Base-by-base conservation (phyloP, 768 basidiomycete species). In the Coprinopsis cinerea region DNA sequence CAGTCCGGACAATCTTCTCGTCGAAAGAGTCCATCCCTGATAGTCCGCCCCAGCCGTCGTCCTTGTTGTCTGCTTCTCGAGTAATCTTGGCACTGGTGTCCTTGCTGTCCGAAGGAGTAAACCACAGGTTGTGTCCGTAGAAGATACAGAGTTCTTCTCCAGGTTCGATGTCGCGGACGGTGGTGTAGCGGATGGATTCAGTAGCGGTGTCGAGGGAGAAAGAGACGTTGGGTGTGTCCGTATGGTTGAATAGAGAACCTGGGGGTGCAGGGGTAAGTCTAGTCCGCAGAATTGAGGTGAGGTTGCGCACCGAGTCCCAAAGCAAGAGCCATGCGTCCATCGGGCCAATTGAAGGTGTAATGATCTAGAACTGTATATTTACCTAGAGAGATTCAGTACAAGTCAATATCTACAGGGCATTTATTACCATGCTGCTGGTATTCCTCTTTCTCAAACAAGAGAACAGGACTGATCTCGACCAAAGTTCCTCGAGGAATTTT, bases 191-290 rank as follows among this genome's bases (percentile, higher is more conserved):
- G 53, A 91, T 88, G 7, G 80, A 77, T 51, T 84, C 78, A 0
- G 69, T 75, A 0, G 63, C 52, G 0, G 64, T 52, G 52, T 88
- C 80, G 14, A 84, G 61, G 0, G 67, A 66, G 64, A 79, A 90
- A 0, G 82, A 79, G 15, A 89, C 76, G 63, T 92, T 92, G 4
- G 88, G 88, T 2, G 59, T 50, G 23, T 76, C 68, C 0, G 82
- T 81, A 65, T 90, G 88, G 61, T 91, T 92, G 67, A 92, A 90
- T 9, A 92, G 59, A 2, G 88, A 91, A 3, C 90, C 90, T 89
- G 24, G 9, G 25, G 13, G 9, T 4, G 11, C 18, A 4, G 9
- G 22, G 45, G 23, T 9, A 30, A 24, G 43, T 4, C 5, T 22
- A 35, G 2, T 2, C 18, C n/a, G 3, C 22, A 15, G 4, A 15